These are phyloP conservation scores for Backusella mclennaniae DNA, from an alignment of 192 early-diverging fungal genomes.

Conservation along the genomic window DNA sequence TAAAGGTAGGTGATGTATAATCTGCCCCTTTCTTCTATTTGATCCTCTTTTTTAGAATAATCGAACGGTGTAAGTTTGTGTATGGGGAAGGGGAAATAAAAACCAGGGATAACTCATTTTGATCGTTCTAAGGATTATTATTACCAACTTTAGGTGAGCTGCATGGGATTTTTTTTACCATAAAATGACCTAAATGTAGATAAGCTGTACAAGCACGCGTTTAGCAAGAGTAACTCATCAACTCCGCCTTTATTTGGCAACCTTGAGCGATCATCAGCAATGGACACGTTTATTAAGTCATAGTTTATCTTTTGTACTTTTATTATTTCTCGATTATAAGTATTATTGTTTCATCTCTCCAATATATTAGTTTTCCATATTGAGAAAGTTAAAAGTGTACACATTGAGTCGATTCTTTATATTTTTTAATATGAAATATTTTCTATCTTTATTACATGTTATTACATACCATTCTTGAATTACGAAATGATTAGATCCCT, in stretches of 20 bases:
- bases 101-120: neutral
- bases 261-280: neutral
- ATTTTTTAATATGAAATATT: neutral
- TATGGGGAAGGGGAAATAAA: neutral
- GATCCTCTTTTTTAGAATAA: neutral
- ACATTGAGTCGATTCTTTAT: neutral
- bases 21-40: neutral
- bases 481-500: neutral
- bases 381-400: neutral
- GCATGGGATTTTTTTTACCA: neutral
- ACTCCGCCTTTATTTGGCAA: conserved; percentile 1
- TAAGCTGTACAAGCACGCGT: conserved; percentile 6
- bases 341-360: neutral
- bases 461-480: neutral
- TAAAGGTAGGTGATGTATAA: neutral
- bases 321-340: neutral
- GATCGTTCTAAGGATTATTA: neutral
- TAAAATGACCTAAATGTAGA: conserved; percentile 1
- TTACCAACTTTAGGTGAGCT: neutral
- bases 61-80: neutral
- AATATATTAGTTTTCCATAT: neutral
- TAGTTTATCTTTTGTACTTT: neutral
- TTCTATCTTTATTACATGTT: neutral
- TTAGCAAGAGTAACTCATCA: neutral
- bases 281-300: neutral